Evolutionary conservation across 1,284 basidiomycete genomes (phyloP), one percentile per base, ranked within the genome.

Genomic region (Kalmanozyma brasiliensis): DNA sequence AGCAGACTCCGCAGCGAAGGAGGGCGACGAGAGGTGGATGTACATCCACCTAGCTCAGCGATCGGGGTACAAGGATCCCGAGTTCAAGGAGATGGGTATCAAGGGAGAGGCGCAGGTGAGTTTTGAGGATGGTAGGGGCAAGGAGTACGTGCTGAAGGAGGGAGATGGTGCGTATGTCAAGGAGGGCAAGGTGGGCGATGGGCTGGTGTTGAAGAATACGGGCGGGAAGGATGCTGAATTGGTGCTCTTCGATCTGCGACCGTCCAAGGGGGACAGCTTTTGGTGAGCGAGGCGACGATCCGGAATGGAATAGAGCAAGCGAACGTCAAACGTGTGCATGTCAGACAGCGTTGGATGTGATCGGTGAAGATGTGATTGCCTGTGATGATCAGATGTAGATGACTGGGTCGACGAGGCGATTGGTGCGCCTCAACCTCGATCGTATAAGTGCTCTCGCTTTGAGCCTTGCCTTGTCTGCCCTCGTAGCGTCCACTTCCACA

Each of bases 41-140:
- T 76, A 74, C 49, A 47, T 77, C 33, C 77, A 77, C 51, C 52
- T 78, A 7, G 74, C 74, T 19, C 70, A 72, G 42, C 40, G 52
- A 3, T 51, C 49, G 3, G 74, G 76, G 4, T 77, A 70, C 52
- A 68, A 62, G 29, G 68, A 67, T 35, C 61, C 74, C 85, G 46
- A 46, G 0, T 84, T 83, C 4, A 73, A 80, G 19, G 83, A 87
- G 0, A 53, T 65, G 30, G 73, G 69, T 8, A 59, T 47, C 37
- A 63, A 63, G 14, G 42, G 36, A 8, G 33, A 70, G 49, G 87
- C 86, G 0, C 80, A 81, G 37, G 78, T 90, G 49, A 85, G 80
- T 48, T 67, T 88, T 35, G 76, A 78, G 52, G 79, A 84, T 26
- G 85, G 85, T 2, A 84, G 83, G 8, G 82, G 85, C 10, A 82